Evolutionary conservation across 306 rosid genomes (phyloP).

Genomic region (Glycine soja): DNA sequence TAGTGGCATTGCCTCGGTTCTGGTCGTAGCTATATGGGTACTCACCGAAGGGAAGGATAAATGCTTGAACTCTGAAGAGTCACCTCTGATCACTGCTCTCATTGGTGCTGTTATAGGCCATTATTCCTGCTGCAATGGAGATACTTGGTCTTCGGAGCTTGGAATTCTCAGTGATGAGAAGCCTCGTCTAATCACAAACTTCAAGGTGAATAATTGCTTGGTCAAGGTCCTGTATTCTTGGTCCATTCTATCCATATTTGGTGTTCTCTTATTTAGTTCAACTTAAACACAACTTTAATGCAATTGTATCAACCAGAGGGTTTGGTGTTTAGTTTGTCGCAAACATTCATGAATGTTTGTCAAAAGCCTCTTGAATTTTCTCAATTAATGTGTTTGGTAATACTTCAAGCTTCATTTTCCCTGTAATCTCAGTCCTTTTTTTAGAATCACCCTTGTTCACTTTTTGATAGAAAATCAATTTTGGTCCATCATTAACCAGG

Average conservation of each 20-base stretch:
- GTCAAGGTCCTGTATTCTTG: background rate
- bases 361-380: background rate
- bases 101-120: constrained; percentile 91
- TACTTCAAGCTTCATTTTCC: background rate
- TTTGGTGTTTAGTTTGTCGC: constrained; percentile 20
- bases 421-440: background rate
- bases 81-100: constrained; percentile 70
- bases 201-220: constrained; percentile 67
- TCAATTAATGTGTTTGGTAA: background rate
- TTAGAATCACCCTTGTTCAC: constrained; percentile 18
- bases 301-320: background rate
- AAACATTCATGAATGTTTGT: constrained; percentile 22
- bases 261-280: constrained; percentile 24
- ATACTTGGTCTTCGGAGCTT: constrained; percentile 97
- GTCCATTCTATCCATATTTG: constrained; percentile 18
- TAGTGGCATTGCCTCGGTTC: constrained; percentile 74
- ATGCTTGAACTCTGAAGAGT: constrained; percentile 77
- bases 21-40: constrained; percentile 68
- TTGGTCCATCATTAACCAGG: constrained; percentile 1
- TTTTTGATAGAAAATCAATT: background rate
- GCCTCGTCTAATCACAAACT: constrained; percentile 85
- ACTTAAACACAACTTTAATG: background rate
- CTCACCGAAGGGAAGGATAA: constrained; percentile 64
- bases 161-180: constrained; percentile 83
- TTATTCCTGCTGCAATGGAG: constrained; percentile 92